These are phyloP conservation scores for Musa balbisiana DNA, from an alignment of 202 grass and related monocot species.

Conservation along the genomic window DNA sequence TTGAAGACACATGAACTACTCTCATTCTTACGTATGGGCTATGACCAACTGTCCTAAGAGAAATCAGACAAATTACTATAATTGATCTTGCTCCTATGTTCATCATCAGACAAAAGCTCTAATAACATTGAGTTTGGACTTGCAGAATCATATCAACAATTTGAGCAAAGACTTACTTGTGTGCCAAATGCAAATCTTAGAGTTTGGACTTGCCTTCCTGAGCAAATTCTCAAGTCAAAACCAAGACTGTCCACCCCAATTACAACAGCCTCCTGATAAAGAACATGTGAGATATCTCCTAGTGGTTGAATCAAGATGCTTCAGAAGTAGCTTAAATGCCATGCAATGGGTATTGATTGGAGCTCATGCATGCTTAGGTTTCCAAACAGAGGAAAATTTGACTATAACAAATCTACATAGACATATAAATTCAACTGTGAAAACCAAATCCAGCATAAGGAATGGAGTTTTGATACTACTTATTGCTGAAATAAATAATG, in stretches of 20 bases:
- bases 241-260: slow-evolving; percentile 87
- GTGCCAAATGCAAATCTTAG: slow-evolving; percentile 71
- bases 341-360: too few species aligned
- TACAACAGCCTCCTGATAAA: slow-evolving; percentile 55
- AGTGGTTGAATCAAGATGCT: too few species aligned
- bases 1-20: too few species aligned
- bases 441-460: not conserved
- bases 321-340: not conserved
- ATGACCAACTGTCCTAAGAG: not conserved
- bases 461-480: not conserved
- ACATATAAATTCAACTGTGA: not conserved
- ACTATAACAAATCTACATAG: not conserved
- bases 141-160: too few species aligned
- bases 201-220: slow-evolving; percentile 71
- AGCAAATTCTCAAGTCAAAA: slow-evolving; percentile 89
- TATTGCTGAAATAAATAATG: too few species aligned
- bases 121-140: not conserved
- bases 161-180: slow-evolving; percentile 30
- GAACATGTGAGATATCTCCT: not conserved
- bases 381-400: not conserved
- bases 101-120: not conserved
- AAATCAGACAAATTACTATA: not conserved
- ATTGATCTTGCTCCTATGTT: not conserved
- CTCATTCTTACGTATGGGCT: too few species aligned
- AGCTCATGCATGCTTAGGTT: too few species aligned